Percentiles rank a stretch among this genome's conserved stretches.
Conservation (phyloP, 306 rosid genomes). For the Hippophae gyantsensis region DNA sequence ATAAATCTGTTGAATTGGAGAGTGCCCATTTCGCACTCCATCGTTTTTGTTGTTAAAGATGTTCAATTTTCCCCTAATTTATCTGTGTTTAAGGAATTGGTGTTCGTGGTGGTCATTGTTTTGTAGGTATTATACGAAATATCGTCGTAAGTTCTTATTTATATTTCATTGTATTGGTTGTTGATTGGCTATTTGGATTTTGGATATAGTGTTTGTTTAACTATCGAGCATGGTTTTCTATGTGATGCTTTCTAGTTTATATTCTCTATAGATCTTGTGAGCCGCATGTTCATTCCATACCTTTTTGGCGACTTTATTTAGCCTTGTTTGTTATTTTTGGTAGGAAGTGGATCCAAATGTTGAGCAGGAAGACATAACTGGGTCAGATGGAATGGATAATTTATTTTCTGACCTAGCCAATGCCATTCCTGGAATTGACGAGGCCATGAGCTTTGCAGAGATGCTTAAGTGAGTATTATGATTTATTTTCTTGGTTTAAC, state of each 20-base stretch:
- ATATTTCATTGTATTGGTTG: not conserved
- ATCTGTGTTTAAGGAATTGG: not conserved
- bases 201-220: not conserved
- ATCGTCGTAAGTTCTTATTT: not conserved
- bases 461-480: slow-evolving; percentile 69
- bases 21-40: slow-evolving; percentile 8
- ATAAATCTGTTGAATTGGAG: slow-evolving; percentile 11
- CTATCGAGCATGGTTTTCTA: not conserved
- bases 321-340: slow-evolving; percentile 13
- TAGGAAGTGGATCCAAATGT: slow-evolving; percentile 97
- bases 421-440: slow-evolving; percentile 98
- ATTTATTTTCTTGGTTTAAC: not conserved
- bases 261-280: not conserved
- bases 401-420: slow-evolving; percentile 75
- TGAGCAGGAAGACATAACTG: slow-evolving; percentile 55
- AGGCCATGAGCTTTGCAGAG: slow-evolving; percentile 99
- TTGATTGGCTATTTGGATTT: not conserved
- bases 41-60: not conserved
- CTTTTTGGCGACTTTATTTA: not conserved
- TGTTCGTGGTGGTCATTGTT: not conserved
- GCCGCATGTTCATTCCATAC: not conserved
- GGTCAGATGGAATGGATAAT: slow-evolving; percentile 74
- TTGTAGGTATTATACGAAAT: not conserved
- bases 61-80: not conserved
- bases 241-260: not conserved